phyloP scores from a whole-genome alignment of 2,329 filamentous ascomycete species.

The Passalora sequoiae region DNA sequence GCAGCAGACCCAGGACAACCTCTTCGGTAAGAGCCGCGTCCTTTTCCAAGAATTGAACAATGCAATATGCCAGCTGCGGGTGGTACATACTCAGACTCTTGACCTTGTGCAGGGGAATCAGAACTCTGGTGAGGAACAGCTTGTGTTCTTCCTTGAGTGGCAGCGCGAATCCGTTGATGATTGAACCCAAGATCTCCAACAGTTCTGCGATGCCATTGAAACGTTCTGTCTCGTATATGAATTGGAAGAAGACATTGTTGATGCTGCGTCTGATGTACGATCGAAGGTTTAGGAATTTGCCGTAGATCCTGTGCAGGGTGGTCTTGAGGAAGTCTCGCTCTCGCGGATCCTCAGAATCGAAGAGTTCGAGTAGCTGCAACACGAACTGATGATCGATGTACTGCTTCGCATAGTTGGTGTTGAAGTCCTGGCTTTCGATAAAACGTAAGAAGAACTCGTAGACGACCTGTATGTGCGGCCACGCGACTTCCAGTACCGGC shows the following conservation, averaged over 20 bases:
- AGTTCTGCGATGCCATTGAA: conserved; percentile 98
- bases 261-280: conserved; percentile 97
- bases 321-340: conserved; percentile 98
- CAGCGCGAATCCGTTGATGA: conserved; percentile 97
- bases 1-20: conserved; percentile 86
- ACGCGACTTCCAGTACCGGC: conserved; percentile 93
- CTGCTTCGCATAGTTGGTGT: conserved; percentile 97
- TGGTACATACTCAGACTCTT: conserved; percentile 99
- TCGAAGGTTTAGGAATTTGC: conserved; percentile 94
- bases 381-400: conserved; percentile 99
- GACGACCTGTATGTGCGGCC: conserved; percentile 98
- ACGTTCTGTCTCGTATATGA: conserved; percentile 95
- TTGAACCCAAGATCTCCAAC: conserved; percentile 92
- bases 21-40: conserved; percentile 96
- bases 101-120: conserved; percentile 93
- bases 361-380: conserved; percentile 88
- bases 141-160: conserved; percentile 98
- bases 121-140: conserved; percentile 86
- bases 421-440: conserved; percentile 99
- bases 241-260: conserved; percentile 99
- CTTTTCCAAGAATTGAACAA: conserved; percentile 97
- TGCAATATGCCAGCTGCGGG: conserved; percentile 95
- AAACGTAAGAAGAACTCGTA: conserved; percentile 99
- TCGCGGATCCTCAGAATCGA: conserved; percentile 94
- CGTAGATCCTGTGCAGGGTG: conserved; percentile 94